Base-by-base conservation (phyloP, 2,329 filamentous ascomycete species). In the Truncatella angustata region DNA sequence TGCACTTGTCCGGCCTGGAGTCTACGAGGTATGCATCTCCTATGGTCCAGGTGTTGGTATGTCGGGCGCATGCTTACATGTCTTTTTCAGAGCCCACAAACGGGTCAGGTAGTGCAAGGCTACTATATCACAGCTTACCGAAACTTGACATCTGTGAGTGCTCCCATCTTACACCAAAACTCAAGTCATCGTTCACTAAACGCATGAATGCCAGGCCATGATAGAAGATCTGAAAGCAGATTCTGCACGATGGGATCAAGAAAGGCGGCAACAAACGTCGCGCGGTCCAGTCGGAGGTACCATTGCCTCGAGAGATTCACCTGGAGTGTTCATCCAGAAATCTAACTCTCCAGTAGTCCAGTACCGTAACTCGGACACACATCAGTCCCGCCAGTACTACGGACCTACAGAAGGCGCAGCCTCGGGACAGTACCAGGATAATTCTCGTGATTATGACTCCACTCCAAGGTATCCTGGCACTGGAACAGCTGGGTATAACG, bases 51-150 rank as follows among this genome's bases (percentile, higher is more conserved):
- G 11, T 16, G 21, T 28, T 52, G 52, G 48, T 52, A 43, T 45
- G 6, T 9, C 7, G 9, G 34, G 23, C n/a, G n/a, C 48, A 14
- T 14, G n/a, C n/a, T n/a, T n/a, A n/a, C n/a, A n/a, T n/a, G n/a
- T n/a, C n/a, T n/a, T n/a, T n/a, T n/a, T n/a, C 54, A 83, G 79
- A 80, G 82, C 65, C 75, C 78, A 18, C 69, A 77, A 61, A 80
- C 69, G 52, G 76, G 80, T 60, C 80, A 87, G 72, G 74, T 81
- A 58, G 84, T 84, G 56, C 79, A 83, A 63, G 88, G 88, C 60
- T 91, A 88, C 73, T 89, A 84, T 70, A 89, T 91, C 68, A 90
- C 85, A 45, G 88, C 87, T 56, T 91, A 91, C 71, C 82, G 88
- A 57, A 90, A 90, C 66, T 72, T 91, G 65, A 91, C 88, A 61